phyloP scores from a whole-genome alignment of 2,329 filamentous ascomycete genomes.

The Alternaria tenuissima region DNA sequence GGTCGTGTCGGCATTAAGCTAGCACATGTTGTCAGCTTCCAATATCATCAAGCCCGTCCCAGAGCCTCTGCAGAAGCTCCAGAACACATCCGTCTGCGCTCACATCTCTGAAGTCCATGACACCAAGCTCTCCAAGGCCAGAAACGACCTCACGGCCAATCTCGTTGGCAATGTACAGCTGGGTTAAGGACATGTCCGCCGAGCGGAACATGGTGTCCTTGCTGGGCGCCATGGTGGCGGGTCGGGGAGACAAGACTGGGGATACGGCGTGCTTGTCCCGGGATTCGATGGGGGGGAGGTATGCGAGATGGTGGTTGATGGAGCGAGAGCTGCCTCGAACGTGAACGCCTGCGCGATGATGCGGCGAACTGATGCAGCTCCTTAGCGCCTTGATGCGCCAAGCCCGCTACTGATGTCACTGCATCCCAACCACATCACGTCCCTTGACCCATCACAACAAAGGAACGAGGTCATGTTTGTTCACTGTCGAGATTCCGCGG shows the following conservation, averaged over 20 bases:
- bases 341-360: constrained; percentile 31
- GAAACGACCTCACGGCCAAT: constrained; percentile 98
- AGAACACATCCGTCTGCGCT: constrained; percentile 46
- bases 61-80: constrained; percentile 26
- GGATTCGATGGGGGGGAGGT: constrained; percentile 28
- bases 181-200: constrained; percentile 99
- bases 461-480: not conserved
- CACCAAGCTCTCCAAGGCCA: constrained; percentile 91
- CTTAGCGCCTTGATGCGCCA: constrained; percentile 19
- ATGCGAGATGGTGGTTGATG: constrained; percentile 41
- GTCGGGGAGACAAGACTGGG: constrained; percentile 38
- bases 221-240: constrained; percentile 64
- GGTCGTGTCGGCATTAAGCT: constrained; percentile 92
- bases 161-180: constrained; percentile 99
- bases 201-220: constrained; percentile 99
- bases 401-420: constrained; percentile 18
- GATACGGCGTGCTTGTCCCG: constrained; percentile 34
- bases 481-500: not conserved
- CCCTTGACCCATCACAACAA: not conserved
- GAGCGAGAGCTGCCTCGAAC: constrained; percentile 36
- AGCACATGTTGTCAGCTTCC: constrained; percentile 37
- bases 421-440: constrained; percentile 5
- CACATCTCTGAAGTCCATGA: constrained; percentile 98
- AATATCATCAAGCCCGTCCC: constrained; percentile 24
- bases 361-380: constrained; percentile 21